These are phyloP conservation scores for Phaeosphaeria sp. DNA, from an alignment of 2,329 filamentous ascomycete genomes.

Conservation along the genomic window DNA sequence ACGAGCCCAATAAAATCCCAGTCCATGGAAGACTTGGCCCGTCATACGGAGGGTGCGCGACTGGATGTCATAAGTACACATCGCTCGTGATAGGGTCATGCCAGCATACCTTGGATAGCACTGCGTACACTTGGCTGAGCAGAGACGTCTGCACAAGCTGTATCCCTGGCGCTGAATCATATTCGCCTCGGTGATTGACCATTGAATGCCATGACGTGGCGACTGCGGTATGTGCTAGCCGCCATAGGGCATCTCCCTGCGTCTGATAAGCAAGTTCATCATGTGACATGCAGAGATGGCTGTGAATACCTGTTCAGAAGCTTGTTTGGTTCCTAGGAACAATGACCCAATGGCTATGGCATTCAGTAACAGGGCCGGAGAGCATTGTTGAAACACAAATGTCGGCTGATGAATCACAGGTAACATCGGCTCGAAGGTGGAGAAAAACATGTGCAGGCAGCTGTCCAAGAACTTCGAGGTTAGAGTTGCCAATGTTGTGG, in stretches of 20 bases:
- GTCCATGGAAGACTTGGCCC: not conserved
- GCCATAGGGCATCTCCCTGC: not conserved
- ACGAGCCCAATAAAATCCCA: constrained; percentile 1
- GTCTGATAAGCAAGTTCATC: not conserved
- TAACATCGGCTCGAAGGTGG: not conserved
- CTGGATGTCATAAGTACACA: not conserved
- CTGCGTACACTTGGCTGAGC: not conserved
- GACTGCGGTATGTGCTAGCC: not conserved
- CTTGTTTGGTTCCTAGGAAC: constrained; percentile 1
- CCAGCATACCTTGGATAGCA: not conserved
- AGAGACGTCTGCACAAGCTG: not conserved
- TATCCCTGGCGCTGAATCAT: not conserved
- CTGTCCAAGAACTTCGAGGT: not conserved
- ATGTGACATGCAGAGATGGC: too few relatives aligned
- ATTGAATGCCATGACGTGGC: not conserved
- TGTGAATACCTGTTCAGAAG: not conserved
- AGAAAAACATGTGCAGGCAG: constrained; percentile 1
- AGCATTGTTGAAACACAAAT: not conserved
- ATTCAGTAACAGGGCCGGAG: not conserved
- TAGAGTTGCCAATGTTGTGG: not conserved
- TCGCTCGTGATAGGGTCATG: not conserved
- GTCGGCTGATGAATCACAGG: not conserved
- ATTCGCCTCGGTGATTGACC: not conserved
- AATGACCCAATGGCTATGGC: not conserved
- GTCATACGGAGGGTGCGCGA: not conserved